Evolutionary conservation across 1,284 basidiomycete species (phyloP).

Genomic region (Sanghuangporus weigelae): DNA sequence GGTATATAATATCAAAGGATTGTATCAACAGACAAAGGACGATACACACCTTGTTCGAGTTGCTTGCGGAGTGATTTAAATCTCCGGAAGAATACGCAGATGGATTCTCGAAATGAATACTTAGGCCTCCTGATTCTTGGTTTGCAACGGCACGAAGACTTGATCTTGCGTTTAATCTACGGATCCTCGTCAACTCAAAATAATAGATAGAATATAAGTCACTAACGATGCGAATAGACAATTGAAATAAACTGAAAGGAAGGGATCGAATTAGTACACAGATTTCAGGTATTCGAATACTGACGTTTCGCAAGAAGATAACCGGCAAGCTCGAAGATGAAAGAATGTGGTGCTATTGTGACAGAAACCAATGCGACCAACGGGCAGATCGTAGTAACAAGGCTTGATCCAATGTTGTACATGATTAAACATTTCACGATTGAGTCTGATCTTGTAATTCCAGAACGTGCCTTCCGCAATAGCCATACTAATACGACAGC

Average conservation of each 20-base stretch:
- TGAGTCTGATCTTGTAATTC: slow-evolving; percentile 1
- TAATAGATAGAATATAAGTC: background rate
- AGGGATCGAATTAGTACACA: background rate
- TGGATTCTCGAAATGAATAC: too few relatives aligned
- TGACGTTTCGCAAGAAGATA: background rate
- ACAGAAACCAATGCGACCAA: background rate
- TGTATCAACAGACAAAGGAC: too few relatives aligned
- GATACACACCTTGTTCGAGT: too few relatives aligned
- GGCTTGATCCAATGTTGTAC: background rate
- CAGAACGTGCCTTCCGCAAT: background rate
- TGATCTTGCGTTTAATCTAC: too few relatives aligned
- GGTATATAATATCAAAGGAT: too few relatives aligned
- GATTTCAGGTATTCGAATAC: background rate
- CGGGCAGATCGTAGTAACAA: background rate
- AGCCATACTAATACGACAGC: background rate
- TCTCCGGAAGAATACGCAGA: too few relatives aligned
- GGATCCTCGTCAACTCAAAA: background rate
- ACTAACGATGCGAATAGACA: background rate
- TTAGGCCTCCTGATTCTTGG: too few relatives aligned
- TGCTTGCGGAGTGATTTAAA: too few relatives aligned
- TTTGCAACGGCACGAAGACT: too few relatives aligned
- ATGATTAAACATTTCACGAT: background rate
- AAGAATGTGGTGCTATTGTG: background rate
- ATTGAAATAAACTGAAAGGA: background rate
- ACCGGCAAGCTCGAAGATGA: background rate